Conservation (phyloP, 768 basidiomycete genomes). For the Glaciozyma martinii region DNA sequence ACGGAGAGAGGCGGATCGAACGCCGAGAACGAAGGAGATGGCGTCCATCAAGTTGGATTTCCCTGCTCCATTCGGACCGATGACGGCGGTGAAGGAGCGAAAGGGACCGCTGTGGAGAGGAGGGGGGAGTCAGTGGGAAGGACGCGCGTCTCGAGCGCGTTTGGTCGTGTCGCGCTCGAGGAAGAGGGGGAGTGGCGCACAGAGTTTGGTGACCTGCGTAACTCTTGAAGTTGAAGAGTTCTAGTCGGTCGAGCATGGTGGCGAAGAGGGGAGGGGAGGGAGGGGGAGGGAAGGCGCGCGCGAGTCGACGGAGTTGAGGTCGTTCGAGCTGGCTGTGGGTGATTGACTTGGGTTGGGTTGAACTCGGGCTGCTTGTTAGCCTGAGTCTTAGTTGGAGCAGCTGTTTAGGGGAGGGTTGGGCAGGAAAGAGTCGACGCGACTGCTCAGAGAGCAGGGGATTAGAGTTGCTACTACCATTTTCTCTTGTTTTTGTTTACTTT, state of each 20-base stretch:
- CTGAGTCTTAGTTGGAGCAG: too few species aligned
- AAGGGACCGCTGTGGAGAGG: constrained; percentile 73
- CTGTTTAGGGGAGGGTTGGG: too few species aligned
- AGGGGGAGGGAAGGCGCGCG: too few species aligned
- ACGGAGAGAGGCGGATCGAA: constrained; percentile 84
- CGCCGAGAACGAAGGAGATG: constrained; percentile 95
- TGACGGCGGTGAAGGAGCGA: constrained; percentile 86
- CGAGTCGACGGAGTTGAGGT: too few species aligned
- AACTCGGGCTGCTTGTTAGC: too few species aligned
- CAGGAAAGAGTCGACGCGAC: too few species aligned
- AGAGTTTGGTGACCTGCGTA: constrained; percentile 54
- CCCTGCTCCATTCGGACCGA: constrained; percentile 97
- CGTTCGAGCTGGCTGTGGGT: background rate
- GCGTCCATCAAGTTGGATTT: constrained; percentile 99
- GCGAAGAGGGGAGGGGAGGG: background rate
- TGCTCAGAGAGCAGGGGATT: too few species aligned
- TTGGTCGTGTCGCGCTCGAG: background rate
- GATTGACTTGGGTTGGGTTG: too few species aligned
- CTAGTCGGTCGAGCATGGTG: constrained; percentile 44
- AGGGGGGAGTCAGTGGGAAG: background rate
- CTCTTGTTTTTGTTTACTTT: too few species aligned
- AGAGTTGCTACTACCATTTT: too few species aligned
- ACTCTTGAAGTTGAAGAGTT: constrained; percentile 94
- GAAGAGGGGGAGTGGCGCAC: background rate
- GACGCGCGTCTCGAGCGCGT: background rate